These are phyloP conservation scores for Xylaria sp. DNA, from an alignment of 2,329 filamentous ascomycete genomes.

Conservation along the genomic window DNA sequence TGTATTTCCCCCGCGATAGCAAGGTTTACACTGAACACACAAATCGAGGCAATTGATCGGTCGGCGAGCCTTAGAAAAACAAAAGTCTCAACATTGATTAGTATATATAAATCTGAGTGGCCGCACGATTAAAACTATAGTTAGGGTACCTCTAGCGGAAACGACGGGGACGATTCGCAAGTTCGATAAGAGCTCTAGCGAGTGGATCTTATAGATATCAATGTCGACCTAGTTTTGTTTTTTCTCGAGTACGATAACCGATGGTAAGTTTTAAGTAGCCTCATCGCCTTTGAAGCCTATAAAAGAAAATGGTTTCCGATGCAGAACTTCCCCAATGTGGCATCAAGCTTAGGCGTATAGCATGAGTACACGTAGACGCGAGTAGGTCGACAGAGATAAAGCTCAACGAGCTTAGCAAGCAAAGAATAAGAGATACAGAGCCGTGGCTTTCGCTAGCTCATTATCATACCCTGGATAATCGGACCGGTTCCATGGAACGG, in stretches of 20 bases:
- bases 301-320: not conserved
- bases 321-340: not conserved
- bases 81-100: not conserved
- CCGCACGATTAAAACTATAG: not conserved
- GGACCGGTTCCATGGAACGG: not conserved
- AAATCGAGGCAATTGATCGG: not conserved
- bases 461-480: not conserved
- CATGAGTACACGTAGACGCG: not conserved
- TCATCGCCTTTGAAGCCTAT: not conserved
- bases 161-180: not conserved
- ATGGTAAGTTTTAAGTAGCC: not conserved
- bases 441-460: not conserved
- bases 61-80: not conserved
- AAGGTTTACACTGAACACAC: not conserved
- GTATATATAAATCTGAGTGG: not conserved
- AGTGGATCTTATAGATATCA: no score
- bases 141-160: no score
- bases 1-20: not conserved
- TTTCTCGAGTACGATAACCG: not conserved
- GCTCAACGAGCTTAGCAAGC: not conserved
- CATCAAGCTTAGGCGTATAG: not conserved
- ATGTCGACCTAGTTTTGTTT: not conserved
- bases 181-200: not conserved
- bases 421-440: not conserved
- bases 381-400: not conserved